Conservation (phyloP, 2,329 filamentous ascomycete species). For the Ophiostoma novo-ulmi region DNA sequence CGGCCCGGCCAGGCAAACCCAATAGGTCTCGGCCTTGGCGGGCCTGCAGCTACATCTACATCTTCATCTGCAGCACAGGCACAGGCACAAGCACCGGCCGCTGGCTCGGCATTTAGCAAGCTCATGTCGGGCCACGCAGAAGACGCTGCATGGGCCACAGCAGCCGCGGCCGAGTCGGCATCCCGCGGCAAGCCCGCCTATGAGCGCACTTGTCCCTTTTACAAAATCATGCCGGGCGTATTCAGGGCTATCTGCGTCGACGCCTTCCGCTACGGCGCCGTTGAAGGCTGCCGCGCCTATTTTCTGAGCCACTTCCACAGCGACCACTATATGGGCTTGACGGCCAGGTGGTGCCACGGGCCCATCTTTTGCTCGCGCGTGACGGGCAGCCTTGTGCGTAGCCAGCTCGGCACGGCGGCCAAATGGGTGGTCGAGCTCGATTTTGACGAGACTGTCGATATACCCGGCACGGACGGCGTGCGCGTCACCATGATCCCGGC, state of each 20-base stretch:
- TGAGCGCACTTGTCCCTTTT: conserved; percentile 90
- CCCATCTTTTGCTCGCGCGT: conserved; percentile 95
- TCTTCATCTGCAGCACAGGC: conserved; percentile 19
- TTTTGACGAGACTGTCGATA: conserved; percentile 72
- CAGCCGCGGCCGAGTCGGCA: conserved; percentile 71
- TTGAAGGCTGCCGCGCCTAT: conserved; percentile 87
- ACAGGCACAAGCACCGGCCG: background rate
- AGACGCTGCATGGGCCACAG: conserved; percentile 81
- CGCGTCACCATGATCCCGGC: conserved; percentile 91
- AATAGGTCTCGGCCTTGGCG: conserved; percentile 49
- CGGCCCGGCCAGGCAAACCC: conserved; percentile 78
- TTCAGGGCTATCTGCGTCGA: conserved; percentile 84
- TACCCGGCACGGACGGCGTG: conserved; percentile 77
- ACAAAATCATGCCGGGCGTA: conserved; percentile 85
- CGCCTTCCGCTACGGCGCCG: conserved; percentile 90
- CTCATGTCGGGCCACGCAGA: conserved; percentile 92
- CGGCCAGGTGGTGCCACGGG: conserved; percentile 81
- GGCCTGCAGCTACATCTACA: background rate
- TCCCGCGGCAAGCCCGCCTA: conserved; percentile 82
- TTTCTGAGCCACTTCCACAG: conserved; percentile 98
- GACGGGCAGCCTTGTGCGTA: conserved; percentile 81
- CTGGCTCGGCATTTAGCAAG: conserved; percentile 76
- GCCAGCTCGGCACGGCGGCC: conserved; percentile 77
- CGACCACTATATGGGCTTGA: conserved; percentile 92
- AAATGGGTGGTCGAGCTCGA: conserved; percentile 82